These are phyloP conservation scores for Aphanocladium album DNA, from an alignment of 2,329 filamentous ascomycete species.

Conservation along the genomic window DNA sequence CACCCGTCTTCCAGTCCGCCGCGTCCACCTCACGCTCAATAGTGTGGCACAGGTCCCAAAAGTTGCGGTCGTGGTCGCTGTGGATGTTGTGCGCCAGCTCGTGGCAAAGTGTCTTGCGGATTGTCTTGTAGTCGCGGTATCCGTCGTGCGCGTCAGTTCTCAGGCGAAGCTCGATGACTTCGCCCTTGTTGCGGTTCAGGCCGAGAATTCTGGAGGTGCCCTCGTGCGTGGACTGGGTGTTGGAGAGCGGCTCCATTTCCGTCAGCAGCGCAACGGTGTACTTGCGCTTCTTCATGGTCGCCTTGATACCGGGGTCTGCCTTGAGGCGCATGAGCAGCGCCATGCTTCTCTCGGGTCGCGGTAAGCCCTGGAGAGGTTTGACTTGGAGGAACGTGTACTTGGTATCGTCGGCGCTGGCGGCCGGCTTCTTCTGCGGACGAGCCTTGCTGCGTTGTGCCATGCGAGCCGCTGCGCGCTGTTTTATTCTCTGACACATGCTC, in stretches of 20 bases:
- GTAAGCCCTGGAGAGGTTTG: conserved; percentile 70
- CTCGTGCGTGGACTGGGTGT: conserved; percentile 69
- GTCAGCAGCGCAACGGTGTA: conserved; percentile 84
- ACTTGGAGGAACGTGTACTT: conserved; percentile 79
- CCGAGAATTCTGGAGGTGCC: conserved; percentile 72
- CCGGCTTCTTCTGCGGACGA: conserved; percentile 15
- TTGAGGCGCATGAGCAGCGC: conserved; percentile 70
- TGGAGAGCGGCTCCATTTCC: conserved; percentile 86
- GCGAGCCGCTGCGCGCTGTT: conserved; percentile 41
- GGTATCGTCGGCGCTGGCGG: conserved; percentile 45
- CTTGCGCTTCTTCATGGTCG: conserved; percentile 76
- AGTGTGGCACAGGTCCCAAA: conserved; percentile 83
- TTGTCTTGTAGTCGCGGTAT: conserved; percentile 86
- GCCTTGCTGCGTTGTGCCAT: conserved; percentile 26
- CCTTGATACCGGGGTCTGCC: conserved; percentile 78
- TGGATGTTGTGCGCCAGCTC: conserved; percentile 92
- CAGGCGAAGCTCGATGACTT: conserved; percentile 84
- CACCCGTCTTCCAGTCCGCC: conserved; percentile 72
- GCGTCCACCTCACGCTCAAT: conserved; percentile 82
- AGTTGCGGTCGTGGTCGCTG: conserved; percentile 75
- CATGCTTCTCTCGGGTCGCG: conserved; percentile 65
- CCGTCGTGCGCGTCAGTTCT: conserved; percentile 94
- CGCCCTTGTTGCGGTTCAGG: conserved; percentile 79
- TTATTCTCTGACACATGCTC: conserved; percentile 42
- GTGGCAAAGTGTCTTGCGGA: conserved; percentile 88